Conservation (phyloP, 257 asterid species). For the Craterostigma plantagineum region DNA sequence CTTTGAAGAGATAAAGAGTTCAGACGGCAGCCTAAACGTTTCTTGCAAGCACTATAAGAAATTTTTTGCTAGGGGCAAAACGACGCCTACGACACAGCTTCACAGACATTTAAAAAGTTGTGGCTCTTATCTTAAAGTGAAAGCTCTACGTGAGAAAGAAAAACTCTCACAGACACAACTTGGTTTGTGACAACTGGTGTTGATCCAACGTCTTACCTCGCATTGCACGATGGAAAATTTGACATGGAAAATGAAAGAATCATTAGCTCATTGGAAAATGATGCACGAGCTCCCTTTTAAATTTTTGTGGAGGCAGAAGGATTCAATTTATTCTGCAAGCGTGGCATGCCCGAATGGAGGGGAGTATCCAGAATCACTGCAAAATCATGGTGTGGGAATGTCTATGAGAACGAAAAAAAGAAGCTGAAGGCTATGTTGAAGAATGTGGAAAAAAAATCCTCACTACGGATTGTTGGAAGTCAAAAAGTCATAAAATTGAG, state of each 20-base stretch:
- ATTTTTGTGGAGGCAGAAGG: slow-evolving; percentile 2
- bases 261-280: background rate
- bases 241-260: slow-evolving; percentile 1
- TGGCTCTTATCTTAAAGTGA: background rate
- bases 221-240: background rate
- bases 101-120: background rate
- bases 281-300: slow-evolving; percentile 1
- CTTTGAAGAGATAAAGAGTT: background rate
- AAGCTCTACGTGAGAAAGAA: background rate
- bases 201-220: background rate
- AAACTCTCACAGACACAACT: background rate
- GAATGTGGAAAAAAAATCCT: background rate
- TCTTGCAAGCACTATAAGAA: background rate
- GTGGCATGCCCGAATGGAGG: background rate
- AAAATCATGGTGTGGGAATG: background rate
- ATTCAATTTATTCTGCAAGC: background rate
- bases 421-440: background rate
- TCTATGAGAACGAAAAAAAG: slow-evolving; percentile 3
- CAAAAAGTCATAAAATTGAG: slow-evolving; percentile 1
- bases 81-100: background rate
- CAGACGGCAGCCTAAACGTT: background rate
- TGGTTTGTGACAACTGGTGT: background rate
- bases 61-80: background rate
- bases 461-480: slow-evolving; percentile 2
- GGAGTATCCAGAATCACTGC: background rate